Percentiles rank a stretch among this genome's conserved stretches.
phyloP scores from a whole-genome alignment of 2,329 filamentous ascomycete genomes.

The Colletotrichum somersetense region DNA sequence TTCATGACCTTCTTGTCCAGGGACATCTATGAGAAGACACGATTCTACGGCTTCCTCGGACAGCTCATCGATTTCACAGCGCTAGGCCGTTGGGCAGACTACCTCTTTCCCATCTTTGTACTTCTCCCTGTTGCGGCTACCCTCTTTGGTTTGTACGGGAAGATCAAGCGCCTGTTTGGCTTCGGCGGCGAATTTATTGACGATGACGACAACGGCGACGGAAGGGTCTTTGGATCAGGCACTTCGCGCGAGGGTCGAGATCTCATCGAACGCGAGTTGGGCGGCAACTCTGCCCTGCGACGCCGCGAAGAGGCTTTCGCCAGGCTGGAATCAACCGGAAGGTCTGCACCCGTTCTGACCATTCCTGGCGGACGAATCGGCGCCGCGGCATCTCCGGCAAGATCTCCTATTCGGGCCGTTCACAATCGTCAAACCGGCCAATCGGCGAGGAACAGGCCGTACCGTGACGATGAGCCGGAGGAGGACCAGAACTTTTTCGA shows the following conservation, averaged over 20 bases:
- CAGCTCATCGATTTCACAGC: conserved; percentile 85
- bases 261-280: conserved; percentile 88
- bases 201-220: conserved; percentile 76
- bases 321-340: conserved; percentile 49
- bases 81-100: conserved; percentile 86
- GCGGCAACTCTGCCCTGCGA: conserved; percentile 69
- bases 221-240: conserved; percentile 77
- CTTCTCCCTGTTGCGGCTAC: conserved; percentile 88
- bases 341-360: conserved; percentile 62
- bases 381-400: conserved; percentile 51
- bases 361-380: conserved; percentile 56
- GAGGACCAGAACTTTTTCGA: conserved; percentile 87
- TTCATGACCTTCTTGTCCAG: conserved; percentile 90
- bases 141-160: conserved; percentile 89
- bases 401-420: conserved; percentile 60
- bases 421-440: conserved; percentile 48
- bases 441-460: conserved; percentile 40
- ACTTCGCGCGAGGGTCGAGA: conserved; percentile 93
- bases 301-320: conserved; percentile 60
- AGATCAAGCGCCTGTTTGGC: conserved; percentile 80
- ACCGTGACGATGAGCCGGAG: conserved; percentile 66
- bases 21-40: conserved; percentile 79
- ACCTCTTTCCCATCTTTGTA: conserved; percentile 89
- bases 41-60: conserved; percentile 90
- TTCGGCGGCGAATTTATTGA: conserved; percentile 82